A percentile compares a stretch with the other conserved stretches of the same genome.
These are phyloP conservation scores for Russula brevipes DNA, from an alignment of 768 basidiomycete genomes.

Conservation along the genomic window DNA sequence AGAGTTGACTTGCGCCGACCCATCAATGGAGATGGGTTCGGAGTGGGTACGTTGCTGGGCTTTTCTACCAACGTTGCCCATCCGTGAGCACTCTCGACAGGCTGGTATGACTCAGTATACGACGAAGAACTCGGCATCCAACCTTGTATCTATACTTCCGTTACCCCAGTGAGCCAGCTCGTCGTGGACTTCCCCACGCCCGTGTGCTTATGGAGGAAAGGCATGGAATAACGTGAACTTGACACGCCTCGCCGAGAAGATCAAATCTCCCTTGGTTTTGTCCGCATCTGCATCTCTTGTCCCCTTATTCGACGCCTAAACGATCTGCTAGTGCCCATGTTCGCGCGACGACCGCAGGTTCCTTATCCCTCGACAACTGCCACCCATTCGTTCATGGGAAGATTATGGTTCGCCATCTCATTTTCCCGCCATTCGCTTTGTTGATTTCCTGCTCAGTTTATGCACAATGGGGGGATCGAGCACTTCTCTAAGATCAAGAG, in stretches of 20 bases:
- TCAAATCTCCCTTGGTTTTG: constrained; percentile 95
- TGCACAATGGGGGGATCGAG: constrained; percentile 95
- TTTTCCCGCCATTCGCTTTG: neutral
- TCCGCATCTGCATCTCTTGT: constrained; percentile 35
- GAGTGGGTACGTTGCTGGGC: constrained; percentile 60
- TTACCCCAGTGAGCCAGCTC: constrained; percentile 71
- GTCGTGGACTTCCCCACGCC: neutral
- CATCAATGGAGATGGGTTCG: constrained; percentile 96
- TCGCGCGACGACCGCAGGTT: constrained; percentile 87
- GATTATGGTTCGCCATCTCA: constrained; percentile 63
- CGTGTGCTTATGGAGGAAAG: constrained; percentile 36
- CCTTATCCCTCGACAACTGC: constrained; percentile 88
- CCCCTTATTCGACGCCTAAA: neutral
- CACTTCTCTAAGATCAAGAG: constrained; percentile 81
- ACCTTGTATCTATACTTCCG: constrained; percentile 94
- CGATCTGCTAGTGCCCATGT: constrained; percentile 66
- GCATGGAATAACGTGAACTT: constrained; percentile 98
- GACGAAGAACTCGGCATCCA: constrained; percentile 80
- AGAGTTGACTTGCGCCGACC: constrained; percentile 75
- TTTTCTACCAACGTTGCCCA: neutral
- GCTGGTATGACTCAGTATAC: constrained; percentile 89
- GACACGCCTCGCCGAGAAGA: constrained; percentile 91
- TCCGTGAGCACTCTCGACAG: constrained; percentile 35
- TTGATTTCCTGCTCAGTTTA: constrained; percentile 54
- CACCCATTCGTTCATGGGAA: constrained; percentile 92